Evolutionary conservation across 1,284 basidiomycete genomes (phyloP), one percentile per base, ranked within the genome.

Genomic region (Sanghuangporus sanghuang): DNA sequence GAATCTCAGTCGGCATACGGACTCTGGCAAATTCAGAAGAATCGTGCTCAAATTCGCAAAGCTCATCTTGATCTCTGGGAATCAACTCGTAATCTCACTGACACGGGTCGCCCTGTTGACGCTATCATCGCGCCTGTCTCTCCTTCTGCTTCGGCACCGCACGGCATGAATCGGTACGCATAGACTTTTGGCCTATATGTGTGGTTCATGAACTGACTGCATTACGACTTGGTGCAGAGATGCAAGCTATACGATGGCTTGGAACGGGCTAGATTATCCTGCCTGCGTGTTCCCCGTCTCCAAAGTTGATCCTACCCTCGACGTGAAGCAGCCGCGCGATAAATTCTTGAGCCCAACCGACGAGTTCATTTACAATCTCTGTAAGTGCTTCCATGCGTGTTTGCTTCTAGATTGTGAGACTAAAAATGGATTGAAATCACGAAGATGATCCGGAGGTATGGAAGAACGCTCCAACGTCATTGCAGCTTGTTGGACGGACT

Each of bases 181-280:
- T n/a, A 16, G 38, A 49, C 50, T 27, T 38, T 38, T 32, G 14
- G 23, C 7, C 44, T 1, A 7, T 14, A 12, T 16, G 46, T n/a
- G 36, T 50, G 16, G 56, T 42, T 21, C 27, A 14, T 38, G 0
- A 14, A 46, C 73, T 70, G 11, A 68, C 66, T 32, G 61, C 21
- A 21, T 6, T 69, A 40, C 32, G 35, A 58, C 2, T 3, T 42
- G 39, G 44, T n/a, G 21, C 56, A 48, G 66, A 86, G 85, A 70
- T 57, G 76, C 72, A 6, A 67, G 73, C 49, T 91, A 89, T 69
- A 90, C 90, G 0, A 77, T 78, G 40, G 69, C 85, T 50, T 91
- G 83, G 81, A 93, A 92, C 70, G 71, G 79, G 4, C 78, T 90
- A 35, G 90, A 93, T 70, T 90, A 86, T 68, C 79, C 89, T 0